phyloP scores from a whole-genome alignment of 768 basidiomycete genomes.

The Panaeolus papilionaceus region DNA sequence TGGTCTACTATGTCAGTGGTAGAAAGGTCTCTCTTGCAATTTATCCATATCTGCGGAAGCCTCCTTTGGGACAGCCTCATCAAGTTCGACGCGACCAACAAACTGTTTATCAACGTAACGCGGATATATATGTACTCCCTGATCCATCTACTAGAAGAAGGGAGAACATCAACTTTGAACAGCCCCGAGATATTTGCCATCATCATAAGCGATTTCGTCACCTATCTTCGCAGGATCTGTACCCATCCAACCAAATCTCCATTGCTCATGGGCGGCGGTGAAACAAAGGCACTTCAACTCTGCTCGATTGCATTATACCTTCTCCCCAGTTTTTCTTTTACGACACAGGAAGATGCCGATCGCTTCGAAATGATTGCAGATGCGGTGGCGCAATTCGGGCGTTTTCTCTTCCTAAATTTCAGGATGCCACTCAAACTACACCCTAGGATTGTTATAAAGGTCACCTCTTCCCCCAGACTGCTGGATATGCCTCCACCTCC shows the following conservation, averaged over 20 bases:
- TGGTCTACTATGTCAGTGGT: not conserved
- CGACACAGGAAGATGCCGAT: not conserved
- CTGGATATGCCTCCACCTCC: not conserved
- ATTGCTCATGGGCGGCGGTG: not conserved
- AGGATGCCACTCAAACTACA: not conserved
- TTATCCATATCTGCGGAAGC: not conserved
- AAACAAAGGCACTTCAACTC: constrained; percentile 15
- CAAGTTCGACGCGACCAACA: constrained; percentile 6
- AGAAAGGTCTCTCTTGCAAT: not conserved
- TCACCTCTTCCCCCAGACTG: not conserved
- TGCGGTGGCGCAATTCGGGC: not conserved
- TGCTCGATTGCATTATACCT: not conserved
- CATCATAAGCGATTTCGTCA: not conserved
- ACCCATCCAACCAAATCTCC: not conserved
- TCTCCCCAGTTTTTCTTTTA: not conserved
- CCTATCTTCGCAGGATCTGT: not conserved
- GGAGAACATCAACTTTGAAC: not conserved
- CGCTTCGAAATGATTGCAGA: not conserved
- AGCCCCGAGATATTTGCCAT: not conserved
- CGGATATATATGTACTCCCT: not conserved
- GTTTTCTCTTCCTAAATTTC: not conserved
- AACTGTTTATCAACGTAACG: not conserved
- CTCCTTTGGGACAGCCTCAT: constrained; percentile 2
- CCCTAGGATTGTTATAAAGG: not conserved
- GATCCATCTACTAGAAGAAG: not conserved